phyloP scores from a whole-genome alignment of 306 rosid genomes.

The Alnus glutinosa region DNA sequence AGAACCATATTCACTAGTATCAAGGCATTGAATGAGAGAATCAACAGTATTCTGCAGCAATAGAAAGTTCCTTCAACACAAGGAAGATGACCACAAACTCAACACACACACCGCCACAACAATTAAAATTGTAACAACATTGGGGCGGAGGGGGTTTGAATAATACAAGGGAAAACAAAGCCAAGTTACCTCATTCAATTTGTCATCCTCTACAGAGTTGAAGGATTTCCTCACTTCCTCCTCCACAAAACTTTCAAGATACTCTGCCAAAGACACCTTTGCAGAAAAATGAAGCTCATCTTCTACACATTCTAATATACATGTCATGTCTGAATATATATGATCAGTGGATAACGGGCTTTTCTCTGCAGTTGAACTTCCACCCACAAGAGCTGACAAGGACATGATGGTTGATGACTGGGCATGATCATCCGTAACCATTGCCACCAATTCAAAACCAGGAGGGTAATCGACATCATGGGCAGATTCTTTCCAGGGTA shows the following conservation, averaged over 20 bases:
- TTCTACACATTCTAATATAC: constrained; percentile 59
- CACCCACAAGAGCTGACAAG: constrained; percentile 26
- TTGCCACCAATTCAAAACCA: constrained; percentile 41
- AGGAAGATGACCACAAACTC: neutral
- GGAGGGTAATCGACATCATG: constrained; percentile 40
- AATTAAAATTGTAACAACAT: neutral
- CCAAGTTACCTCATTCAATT: constrained; percentile 50
- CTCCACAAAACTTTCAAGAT: constrained; percentile 45
- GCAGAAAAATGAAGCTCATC: constrained; percentile 70
- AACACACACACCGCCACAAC: neutral
- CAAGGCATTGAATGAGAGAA: constrained; percentile 8
- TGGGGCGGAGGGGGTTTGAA: neutral
- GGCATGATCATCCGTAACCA: constrained; percentile 32
- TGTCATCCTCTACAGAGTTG: constrained; percentile 31
- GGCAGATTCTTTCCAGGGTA: constrained; percentile 33
- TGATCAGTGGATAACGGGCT: constrained; percentile 27
- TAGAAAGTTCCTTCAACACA: constrained; percentile 28
- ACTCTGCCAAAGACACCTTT: constrained; percentile 48
- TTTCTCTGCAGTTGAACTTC: constrained; percentile 35
- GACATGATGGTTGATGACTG: constrained; percentile 28
- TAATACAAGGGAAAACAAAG: constrained; percentile 12
- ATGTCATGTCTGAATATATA: constrained; percentile 40
- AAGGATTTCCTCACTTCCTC: constrained; percentile 54
- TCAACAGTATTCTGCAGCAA: constrained; percentile 52
- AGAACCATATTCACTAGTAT: constrained; percentile 20